Evolutionary conservation across 129 eudicot species (phyloP).

Genomic region (Scalesia atractyloides): DNA sequence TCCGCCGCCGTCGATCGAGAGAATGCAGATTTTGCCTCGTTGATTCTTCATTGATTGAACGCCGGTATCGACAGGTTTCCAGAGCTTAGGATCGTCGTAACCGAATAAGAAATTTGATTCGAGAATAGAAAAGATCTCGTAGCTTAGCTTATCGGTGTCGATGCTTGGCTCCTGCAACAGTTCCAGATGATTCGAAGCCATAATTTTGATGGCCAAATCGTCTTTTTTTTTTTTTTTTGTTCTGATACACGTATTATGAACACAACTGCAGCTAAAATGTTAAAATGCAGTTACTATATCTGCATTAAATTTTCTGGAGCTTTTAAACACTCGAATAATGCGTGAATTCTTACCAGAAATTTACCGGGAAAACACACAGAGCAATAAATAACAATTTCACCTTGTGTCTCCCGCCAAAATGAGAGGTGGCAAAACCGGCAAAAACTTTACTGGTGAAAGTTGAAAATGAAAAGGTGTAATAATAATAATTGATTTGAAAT

Average conservation of each 20-base stretch:
- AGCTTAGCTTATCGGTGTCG: slow-evolving; percentile 81
- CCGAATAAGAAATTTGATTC: slow-evolving; percentile 87
- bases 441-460: background rate
- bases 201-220: background rate
- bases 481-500: background rate
- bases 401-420: slow-evolving; percentile 29
- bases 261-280: too few species aligned
- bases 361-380: slow-evolving; percentile 9
- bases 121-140: slow-evolving; percentile 83
- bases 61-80: slow-evolving; percentile 51
- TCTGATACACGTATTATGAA: background rate
- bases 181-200: slow-evolving; percentile 27
- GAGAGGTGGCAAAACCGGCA: background rate
- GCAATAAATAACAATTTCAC: slow-evolving; percentile 21
- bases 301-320: too few species aligned
- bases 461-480: background rate
- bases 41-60: slow-evolving; percentile 55
- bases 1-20: slow-evolving; percentile 84
- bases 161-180: slow-evolving; percentile 42
- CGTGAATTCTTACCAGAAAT: too few species aligned
- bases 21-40: slow-evolving; percentile 75
- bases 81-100: slow-evolving; percentile 68
- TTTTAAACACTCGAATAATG: too few species aligned
- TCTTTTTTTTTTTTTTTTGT: too few species aligned
- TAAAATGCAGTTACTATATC: too few species aligned